phyloP scores from a whole-genome alignment of 352 stramenopile species.

The Globisporangium acanthophoron region DNA sequence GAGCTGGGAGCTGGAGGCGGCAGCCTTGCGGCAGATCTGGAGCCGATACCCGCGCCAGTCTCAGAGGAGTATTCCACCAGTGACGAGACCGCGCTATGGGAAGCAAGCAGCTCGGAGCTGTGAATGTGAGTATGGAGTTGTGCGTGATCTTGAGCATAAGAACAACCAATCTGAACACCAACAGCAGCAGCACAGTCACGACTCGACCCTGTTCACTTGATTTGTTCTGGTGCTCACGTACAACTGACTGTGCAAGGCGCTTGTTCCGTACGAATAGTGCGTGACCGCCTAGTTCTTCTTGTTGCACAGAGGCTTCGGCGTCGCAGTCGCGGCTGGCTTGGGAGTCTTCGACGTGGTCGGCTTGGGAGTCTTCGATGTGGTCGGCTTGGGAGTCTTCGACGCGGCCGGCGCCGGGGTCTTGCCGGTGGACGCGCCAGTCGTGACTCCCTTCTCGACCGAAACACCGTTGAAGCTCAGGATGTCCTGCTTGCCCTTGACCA shows the following conservation, averaged over 20 bases:
- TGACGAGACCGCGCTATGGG: not conserved
- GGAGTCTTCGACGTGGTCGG: not conserved
- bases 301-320: constrained; percentile 1
- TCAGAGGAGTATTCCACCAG: not conserved
- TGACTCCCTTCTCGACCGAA: constrained; percentile 41
- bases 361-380: not conserved
- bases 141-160: too few relatives aligned
- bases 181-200: too few relatives aligned
- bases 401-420: constrained; percentile 12
- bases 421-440: constrained; percentile 36
- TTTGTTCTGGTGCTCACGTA: too few relatives aligned
- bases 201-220: too few relatives aligned
- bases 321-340: not conserved
- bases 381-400: not conserved
- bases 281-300: constrained; percentile 5
- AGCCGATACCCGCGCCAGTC: too few relatives aligned
- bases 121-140: too few relatives aligned
- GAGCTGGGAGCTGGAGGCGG: not conserved
- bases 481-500: constrained; percentile 41
- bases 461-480: constrained; percentile 63
- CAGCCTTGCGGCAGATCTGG: not conserved
- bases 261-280: not conserved
- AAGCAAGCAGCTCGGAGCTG: not conserved
- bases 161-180: too few relatives aligned
- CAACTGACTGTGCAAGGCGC: too few relatives aligned